Base-by-base conservation (phyloP, 2,329 filamentous ascomycete genomes). In the Chaetomiaceae sp. region DNA sequence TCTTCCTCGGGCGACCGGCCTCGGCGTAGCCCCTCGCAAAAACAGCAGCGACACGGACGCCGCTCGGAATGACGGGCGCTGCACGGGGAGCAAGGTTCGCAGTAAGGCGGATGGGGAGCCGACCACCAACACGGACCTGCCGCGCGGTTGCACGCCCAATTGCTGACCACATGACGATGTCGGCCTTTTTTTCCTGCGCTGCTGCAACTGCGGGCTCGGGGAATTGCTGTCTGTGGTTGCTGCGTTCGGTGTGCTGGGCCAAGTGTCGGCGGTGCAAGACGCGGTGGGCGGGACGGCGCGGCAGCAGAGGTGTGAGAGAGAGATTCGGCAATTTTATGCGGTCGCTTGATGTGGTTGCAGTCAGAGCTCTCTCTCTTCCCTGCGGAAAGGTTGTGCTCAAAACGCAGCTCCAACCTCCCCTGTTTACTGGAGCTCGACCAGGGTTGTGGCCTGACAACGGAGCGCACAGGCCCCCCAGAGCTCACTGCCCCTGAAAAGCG, bases 71-170 rank as follows among this genome's bases (percentile, higher is more conserved):
- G 30, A 44, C 36, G 48, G 50, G 46, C 34, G 46, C 27, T 34
- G 40, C 36, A 30, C 56, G 52, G 51, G 48, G 23, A 33, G 46
- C 8, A 32, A 42, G 37, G 9, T 40, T 37, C 25, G 23, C 23
- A 16, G 38, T 38, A 13, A 43, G 27, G 41, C 51, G 55, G 43
- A 56, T 34, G 14, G 50, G 23, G 20, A 58, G 56, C 29, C 47
- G 32, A 42, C 54, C 47, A 43, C 48, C 51, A 44, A 58, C 53
- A 51, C 54, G 58, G 43, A 55, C 52, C 55, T 53, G 57, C 29
- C 57, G 56, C 20, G 51, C 57, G 33, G 57, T 50, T 51, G 57
- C 54, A 43, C 56, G 53, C 25, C 58, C 58, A 57, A 64, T 58
- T 52, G 58, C 21, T 21, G 59, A 57, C 55, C 53, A 59, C 63